Percentiles rank a stretch among this genome's conserved stretches.
These are phyloP conservation scores for Cladosporium cucumerinum DNA, from an alignment of 2,329 filamentous ascomycete genomes.

Conservation along the genomic window DNA sequence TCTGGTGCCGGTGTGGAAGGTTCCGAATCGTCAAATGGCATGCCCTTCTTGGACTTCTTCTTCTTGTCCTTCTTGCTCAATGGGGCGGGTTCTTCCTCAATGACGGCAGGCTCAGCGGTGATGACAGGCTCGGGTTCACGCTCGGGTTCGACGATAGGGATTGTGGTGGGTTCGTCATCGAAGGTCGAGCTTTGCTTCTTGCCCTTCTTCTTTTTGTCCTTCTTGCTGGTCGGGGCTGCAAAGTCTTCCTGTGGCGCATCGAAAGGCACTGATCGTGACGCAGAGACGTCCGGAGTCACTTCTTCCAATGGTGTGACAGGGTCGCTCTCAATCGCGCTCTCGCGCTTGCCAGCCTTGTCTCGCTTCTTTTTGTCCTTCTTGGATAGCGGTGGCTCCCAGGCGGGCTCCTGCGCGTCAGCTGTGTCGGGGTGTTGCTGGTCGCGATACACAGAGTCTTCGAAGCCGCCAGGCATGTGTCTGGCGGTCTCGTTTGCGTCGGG, in stretches of 20 bases:
- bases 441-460: constrained; percentile 41
- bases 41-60: constrained; percentile 41
- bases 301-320: constrained; percentile 13
- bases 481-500: constrained; percentile 42
- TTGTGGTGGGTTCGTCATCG: background rate
- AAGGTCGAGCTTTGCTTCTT: constrained; percentile 35
- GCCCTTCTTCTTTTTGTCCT: constrained; percentile 50
- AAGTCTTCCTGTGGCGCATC: constrained; percentile 19
- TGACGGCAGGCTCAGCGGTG: background rate
- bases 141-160: background rate
- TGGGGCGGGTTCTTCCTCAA: constrained; percentile 25
- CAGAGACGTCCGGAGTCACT: background rate
- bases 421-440: constrained; percentile 17
- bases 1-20: constrained; percentile 6
- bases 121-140: background rate
- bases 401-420: constrained; percentile 15
- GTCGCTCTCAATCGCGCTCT: constrained; percentile 12
- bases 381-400: constrained; percentile 30
- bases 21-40: constrained; percentile 8
- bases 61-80: constrained; percentile 49
- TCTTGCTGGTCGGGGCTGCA: constrained; percentile 44
- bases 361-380: constrained; percentile 35
- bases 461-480: constrained; percentile 61
- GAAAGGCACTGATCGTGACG: background rate
- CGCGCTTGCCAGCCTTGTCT: constrained; percentile 17